Conservation (phyloP, 2,329 filamentous ascomycete species). For the Apiospora koreana region DNA sequence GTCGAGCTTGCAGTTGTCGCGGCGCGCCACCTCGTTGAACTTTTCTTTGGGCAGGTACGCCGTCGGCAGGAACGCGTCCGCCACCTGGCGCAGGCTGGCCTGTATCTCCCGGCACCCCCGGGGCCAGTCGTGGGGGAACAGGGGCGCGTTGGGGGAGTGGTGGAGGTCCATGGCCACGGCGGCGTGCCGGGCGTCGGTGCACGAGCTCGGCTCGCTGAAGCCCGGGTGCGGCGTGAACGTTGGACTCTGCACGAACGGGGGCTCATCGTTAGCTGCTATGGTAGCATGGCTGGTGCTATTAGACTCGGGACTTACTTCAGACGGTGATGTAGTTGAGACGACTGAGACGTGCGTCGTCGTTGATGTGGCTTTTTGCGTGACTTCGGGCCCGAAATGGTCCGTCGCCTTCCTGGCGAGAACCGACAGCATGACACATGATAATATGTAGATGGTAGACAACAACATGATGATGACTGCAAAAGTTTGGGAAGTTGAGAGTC, state of each 20-base stretch:
- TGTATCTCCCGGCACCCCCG: not conserved
- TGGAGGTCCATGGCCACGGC: not conserved
- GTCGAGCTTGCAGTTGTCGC: conserved; percentile 1
- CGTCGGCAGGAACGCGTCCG: conserved; percentile 10
- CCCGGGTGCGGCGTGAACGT: not conserved
- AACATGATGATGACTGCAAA: not conserved
- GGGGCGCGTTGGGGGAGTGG: not conserved
- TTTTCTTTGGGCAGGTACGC: not conserved
- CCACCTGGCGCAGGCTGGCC: not conserved
- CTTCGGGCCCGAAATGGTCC: not conserved
- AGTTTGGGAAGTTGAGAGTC: not conserved
- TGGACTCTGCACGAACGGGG: not conserved
- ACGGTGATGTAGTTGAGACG: not conserved
- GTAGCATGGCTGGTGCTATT: no score
- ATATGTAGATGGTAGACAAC: not conserved
- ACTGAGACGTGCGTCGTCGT: not conserved
- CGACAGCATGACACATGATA: not conserved
- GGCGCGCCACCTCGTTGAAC: conserved; percentile 5
- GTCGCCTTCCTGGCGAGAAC: not conserved
- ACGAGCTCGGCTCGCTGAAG: not conserved
- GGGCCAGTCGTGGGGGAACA: not conserved
- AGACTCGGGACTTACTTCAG: not conserved
- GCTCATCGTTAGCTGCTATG: not conserved
- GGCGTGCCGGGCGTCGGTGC: conserved; percentile 1
- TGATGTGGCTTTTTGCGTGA: not conserved